phyloP scores from a whole-genome alignment of 2,329 filamentous ascomycete species.

The Alternaria infectoria region DNA sequence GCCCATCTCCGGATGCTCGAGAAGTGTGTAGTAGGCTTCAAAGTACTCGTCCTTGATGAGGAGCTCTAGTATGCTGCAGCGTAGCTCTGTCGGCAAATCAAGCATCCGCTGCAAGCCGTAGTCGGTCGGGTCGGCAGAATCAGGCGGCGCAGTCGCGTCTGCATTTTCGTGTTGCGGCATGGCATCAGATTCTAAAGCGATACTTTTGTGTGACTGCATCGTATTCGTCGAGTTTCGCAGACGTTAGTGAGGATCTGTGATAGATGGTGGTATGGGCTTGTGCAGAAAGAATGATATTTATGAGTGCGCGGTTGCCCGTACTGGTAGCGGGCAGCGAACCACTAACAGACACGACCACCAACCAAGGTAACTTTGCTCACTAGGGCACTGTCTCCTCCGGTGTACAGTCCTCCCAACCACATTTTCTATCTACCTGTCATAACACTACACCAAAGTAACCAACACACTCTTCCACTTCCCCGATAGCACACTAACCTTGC shows the following conservation, averaged over 20 bases:
- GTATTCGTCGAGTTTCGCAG: neutral
- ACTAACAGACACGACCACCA: neutral
- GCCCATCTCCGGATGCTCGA: neutral
- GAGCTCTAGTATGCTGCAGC: neutral
- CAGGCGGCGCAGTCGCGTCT: neutral
- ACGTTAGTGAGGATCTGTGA: accelerated
- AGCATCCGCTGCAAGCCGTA: neutral
- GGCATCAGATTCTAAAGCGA: neutral
- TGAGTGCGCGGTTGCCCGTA: neutral
- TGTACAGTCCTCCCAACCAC: no score
- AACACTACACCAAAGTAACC: neutral
- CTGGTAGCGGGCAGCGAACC: neutral
- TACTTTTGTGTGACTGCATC: neutral
- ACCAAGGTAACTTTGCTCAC: neutral
- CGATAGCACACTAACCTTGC: neutral
- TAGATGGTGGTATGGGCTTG: neutral
- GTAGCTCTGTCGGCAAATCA: neutral
- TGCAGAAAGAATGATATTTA: neutral
- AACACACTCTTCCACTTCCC: neutral
- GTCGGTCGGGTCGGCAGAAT: neutral
- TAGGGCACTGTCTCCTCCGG: no score
- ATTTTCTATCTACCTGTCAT: no score
- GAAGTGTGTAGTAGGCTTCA: neutral
- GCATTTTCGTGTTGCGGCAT: neutral
- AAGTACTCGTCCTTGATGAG: neutral